Conservation (phyloP, 2,329 filamentous ascomycete species). For the Cadophora gregata region DNA sequence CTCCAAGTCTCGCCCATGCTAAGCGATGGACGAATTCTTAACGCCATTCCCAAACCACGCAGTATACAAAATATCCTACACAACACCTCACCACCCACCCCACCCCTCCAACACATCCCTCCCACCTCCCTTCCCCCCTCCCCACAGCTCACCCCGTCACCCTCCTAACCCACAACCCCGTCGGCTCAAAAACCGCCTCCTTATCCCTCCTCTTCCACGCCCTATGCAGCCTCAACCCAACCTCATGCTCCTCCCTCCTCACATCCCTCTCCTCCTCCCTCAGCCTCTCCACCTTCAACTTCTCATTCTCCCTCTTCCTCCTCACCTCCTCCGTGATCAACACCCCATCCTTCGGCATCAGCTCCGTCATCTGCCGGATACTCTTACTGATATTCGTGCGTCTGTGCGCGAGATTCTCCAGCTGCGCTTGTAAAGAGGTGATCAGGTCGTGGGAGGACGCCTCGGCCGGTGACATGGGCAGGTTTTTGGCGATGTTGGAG, state of each 20-base stretch:
- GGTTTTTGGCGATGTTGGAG: slow-evolving; percentile 55
- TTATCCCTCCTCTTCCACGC: slow-evolving; percentile 78
- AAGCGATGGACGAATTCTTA: slow-evolving; percentile 8
- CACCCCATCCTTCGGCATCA: slow-evolving; percentile 75
- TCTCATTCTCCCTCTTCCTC: slow-evolving; percentile 61
- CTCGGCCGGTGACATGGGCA: slow-evolving; percentile 66
- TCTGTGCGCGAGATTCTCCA: slow-evolving; percentile 69
- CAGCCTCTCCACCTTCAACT: slow-evolving; percentile 69
- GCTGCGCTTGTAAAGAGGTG: slow-evolving; percentile 67
- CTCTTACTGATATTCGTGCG: slow-evolving; percentile 74
- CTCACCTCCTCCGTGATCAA: slow-evolving; percentile 69
- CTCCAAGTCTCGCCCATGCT: slow-evolving; percentile 24
- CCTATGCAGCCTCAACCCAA: slow-evolving; percentile 75
- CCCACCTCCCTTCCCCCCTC: slow-evolving; percentile 47
- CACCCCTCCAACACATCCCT: slow-evolving; percentile 45
- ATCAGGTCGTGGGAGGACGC: slow-evolving; percentile 67
- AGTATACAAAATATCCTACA: neutral
- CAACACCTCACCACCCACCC: neutral
- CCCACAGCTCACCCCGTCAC: slow-evolving; percentile 64
- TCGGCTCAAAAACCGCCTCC: slow-evolving; percentile 67
- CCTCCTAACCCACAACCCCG: slow-evolving; percentile 78
- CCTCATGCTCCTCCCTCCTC: slow-evolving; percentile 76
- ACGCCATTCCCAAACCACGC: neutral
- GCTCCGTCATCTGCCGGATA: slow-evolving; percentile 78
- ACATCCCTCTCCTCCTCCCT: slow-evolving; percentile 74